A percentile compares a stretch with the other conserved stretches of the same genome.
phyloP scores from a whole-genome alignment of 495 filamentous ascomycete genomes.

The Parathielavia appendiculata region DNA sequence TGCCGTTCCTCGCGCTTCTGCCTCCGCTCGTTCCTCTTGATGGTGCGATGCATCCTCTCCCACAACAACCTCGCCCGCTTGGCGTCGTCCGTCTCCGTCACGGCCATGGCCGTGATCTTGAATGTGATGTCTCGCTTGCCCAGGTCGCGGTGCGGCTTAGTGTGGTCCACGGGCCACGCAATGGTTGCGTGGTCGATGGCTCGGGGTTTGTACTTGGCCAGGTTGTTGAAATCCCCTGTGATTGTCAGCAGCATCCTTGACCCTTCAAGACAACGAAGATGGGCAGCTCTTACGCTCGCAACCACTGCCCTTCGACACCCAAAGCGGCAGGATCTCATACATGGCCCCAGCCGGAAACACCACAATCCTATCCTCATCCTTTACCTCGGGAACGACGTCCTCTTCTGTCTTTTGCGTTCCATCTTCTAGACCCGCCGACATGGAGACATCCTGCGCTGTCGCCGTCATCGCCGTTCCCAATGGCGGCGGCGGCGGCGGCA shows the following conservation, averaged over 20 bases:
- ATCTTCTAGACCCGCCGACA: not conserved
- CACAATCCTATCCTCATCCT: constrained; percentile 33
- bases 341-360: constrained; percentile 31
- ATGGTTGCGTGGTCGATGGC: constrained; percentile 28
- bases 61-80: constrained; percentile 31
- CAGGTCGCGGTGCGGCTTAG: constrained; percentile 28
- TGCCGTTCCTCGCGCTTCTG: constrained; percentile 27
- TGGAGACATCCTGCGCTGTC: not conserved
- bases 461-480: constrained; percentile 9
- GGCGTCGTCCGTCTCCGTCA: constrained; percentile 30
- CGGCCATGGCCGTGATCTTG: constrained; percentile 31
- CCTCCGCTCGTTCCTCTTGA: constrained; percentile 27
- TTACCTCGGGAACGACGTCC: constrained; percentile 3
- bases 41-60: constrained; percentile 29
- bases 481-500: constrained; percentile 17
- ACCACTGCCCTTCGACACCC: constrained; percentile 30
- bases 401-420: not conserved
- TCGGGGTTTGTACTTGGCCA: constrained; percentile 27
- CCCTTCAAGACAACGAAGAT: not conserved
- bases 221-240: constrained; percentile 27
- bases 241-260: not conserved
- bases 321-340: constrained; percentile 34
- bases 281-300: constrained; percentile 32
- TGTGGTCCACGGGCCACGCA: constrained; percentile 32
- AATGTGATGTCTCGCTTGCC: constrained; percentile 32